Evolutionary conservation across 2,329 filamentous ascomycete species (phyloP).

Genomic region (Trichoderma citrinoviride): DNA sequence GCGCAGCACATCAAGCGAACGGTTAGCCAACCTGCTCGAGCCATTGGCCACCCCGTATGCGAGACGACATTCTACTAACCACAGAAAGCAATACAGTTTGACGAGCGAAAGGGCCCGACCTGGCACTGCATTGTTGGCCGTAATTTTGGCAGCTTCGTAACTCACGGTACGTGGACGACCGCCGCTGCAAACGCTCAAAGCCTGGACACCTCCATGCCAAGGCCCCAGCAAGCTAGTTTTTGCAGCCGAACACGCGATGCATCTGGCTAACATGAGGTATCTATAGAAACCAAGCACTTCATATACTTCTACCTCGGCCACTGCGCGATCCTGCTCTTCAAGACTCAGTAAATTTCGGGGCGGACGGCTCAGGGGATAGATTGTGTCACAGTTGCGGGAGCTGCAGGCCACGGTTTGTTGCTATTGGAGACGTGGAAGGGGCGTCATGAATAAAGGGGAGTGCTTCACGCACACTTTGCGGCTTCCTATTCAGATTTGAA

Average conservation of each 20-base stretch:
- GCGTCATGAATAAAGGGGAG: neutral
- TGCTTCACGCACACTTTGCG: neutral
- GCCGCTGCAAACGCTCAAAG: neutral
- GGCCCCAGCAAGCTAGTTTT: too few species aligned
- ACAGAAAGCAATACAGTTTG: constrained; percentile 62
- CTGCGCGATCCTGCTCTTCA: constrained; percentile 97
- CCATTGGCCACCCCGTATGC: neutral
- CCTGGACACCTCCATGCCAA: neutral
- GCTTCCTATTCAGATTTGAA: constrained; percentile 6
- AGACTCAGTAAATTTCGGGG: constrained; percentile 71
- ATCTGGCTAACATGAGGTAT: neutral
- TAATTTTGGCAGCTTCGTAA: constrained; percentile 99
- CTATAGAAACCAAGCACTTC: constrained; percentile 94
- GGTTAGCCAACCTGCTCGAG: constrained; percentile 47
- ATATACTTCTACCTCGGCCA: constrained; percentile 99
- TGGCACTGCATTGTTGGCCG: constrained; percentile 99
- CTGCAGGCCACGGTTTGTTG: neutral
- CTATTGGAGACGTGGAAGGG: neutral
- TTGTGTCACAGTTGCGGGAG: neutral
- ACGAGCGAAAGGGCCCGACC: constrained; percentile 93
- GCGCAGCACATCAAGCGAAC: constrained; percentile 94
- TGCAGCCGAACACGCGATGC: neutral
- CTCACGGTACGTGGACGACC: constrained; percentile 67
- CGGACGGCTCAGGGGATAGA: neutral
- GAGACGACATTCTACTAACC: neutral